Conservation (phyloP, 352 stramenopile genomes). For the Pythium pyrilobum region DNA sequence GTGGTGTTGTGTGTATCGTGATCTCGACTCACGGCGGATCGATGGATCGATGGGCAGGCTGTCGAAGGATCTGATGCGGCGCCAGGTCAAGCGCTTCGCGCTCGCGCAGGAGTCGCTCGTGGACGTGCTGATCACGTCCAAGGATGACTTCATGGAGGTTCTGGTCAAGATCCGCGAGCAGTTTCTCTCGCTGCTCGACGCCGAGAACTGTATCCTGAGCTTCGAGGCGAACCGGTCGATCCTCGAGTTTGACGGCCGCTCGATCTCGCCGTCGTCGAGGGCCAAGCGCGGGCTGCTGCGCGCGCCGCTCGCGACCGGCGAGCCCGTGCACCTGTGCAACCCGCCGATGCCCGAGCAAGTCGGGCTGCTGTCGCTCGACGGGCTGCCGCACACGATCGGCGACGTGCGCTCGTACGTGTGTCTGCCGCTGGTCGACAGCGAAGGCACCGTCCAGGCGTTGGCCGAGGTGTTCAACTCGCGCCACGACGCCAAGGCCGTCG, state of each 20-base stretch:
- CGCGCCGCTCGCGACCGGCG: conserved; percentile 22
- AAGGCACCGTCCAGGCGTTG: conserved; percentile 43
- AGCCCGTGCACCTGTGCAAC: conserved; percentile 31
- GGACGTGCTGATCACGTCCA: conserved; percentile 36
- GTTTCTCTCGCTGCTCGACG: conserved; percentile 55
- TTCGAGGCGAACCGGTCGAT: conserved; percentile 46
- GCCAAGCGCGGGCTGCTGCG: conserved; percentile 21
- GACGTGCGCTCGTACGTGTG: conserved; percentile 66
- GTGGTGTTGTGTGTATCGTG: neutral
- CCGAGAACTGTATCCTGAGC: conserved; percentile 54
- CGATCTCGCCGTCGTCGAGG: conserved; percentile 34
- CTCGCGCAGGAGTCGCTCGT: conserved; percentile 46
- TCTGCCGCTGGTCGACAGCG: conserved; percentile 55
- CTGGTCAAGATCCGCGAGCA: conserved; percentile 56
- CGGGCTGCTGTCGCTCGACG: conserved; percentile 14
- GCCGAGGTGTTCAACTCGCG: conserved; percentile 70
- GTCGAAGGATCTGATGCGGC: conserved; percentile 37
- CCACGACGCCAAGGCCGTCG: conserved; percentile 33
- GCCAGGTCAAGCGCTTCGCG: conserved; percentile 45
- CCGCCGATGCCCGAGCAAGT: conserved; percentile 15
- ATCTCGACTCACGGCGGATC: no score
- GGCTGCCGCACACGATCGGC: conserved; percentile 23
- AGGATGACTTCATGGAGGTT: conserved; percentile 45
- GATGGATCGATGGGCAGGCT: conserved; percentile 33
- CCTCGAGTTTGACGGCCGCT: conserved; percentile 55